Base-by-base conservation (phyloP, 345 rosid genomes). In the Triadica sebifera region DNA sequence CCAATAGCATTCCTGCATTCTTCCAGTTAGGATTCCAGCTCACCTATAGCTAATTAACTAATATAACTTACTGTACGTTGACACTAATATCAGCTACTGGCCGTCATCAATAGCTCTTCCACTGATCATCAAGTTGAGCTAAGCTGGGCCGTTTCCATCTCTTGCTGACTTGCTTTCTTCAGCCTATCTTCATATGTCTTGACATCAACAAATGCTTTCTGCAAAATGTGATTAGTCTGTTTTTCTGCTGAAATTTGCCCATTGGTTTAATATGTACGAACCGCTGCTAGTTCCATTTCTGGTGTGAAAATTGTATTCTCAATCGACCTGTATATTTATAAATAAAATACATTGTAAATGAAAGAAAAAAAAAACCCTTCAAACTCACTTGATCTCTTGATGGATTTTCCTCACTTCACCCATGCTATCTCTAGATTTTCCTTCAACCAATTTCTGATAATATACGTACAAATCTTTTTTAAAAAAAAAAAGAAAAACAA, bases 171-270 rank as follows among this genome's bases (percentile, higher is more conserved):
- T n/a, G n/a, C n/a, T n/a, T n/a, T n/a, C n/a, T n/a, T n/a, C n/a
- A n/a, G n/a, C n/a, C n/a, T n/a, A n/a, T n/a, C n/a, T n/a, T n/a
- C n/a, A n/a, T n/a, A n/a, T n/a, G n/a, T n/a, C n/a, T n/a, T n/a
- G n/a, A n/a, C n/a, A n/a, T n/a, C n/a, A n/a, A 83, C 91, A 80
- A 94, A 94, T 29, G 90, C 94, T 79, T 84, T 92, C 62, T 77
- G 85, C 17, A 87, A 39, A 50, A 82, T 86, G 22, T 79, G 87
- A 72, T 92, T 80, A 38, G 80, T 62, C 67, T 62, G 74, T 3
- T 12, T 55, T 24, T 72, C 80, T 59, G 19, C n/a, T 20, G 69
- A 6, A 63, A 69, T 68, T 47, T 76, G 78, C 10, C 77, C 81
- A 29, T 20, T 59, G 16, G 51, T 71, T 17, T 75, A 78, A 29